Conservation (phyloP, 2,329 filamentous ascomycete genomes). For the Rhynchosporium agropyri region DNA sequence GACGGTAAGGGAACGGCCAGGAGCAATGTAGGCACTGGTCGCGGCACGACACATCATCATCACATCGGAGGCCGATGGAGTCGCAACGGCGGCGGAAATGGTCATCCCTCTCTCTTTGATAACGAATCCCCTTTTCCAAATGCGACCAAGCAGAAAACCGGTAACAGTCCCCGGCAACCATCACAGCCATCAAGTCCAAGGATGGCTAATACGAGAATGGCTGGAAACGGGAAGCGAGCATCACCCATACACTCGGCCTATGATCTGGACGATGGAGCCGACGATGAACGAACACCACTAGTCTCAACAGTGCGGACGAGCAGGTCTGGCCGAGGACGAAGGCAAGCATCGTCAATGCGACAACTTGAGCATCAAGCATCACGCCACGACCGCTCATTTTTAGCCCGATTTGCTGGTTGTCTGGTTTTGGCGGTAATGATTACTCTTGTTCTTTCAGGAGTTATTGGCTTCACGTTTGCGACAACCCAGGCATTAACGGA, state of each 20-base stretch:
- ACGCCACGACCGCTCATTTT: slow-evolving; percentile 62
- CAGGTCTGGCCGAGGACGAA: slow-evolving; percentile 58
- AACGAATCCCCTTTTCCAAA: slow-evolving; percentile 78
- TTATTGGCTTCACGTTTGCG: slow-evolving; percentile 86
- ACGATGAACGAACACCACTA: slow-evolving; percentile 86
- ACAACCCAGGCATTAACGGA: slow-evolving; percentile 84
- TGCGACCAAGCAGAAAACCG: slow-evolving; percentile 63
- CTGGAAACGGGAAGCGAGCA: slow-evolving; percentile 55
- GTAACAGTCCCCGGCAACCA: slow-evolving; percentile 60
- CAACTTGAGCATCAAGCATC: slow-evolving; percentile 75
- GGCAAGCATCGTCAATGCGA: slow-evolving; percentile 58
- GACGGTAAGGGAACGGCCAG: slow-evolving; percentile 66
- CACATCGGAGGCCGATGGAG: slow-evolving; percentile 81
- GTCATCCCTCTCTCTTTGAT: slow-evolving; percentile 72
- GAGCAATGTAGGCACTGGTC: slow-evolving; percentile 62
- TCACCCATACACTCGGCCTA: slow-evolving; percentile 67
- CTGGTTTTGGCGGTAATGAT: slow-evolving; percentile 82
- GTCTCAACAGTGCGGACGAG: slow-evolving; percentile 65
- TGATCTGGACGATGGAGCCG: slow-evolving; percentile 82
- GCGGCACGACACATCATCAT: slow-evolving; percentile 73
- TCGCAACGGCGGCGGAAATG: slow-evolving; percentile 65
- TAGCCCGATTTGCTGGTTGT: slow-evolving; percentile 81
- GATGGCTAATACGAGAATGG: slow-evolving; percentile 51
- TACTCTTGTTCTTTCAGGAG: slow-evolving; percentile 78
- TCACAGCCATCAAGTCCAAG: slow-evolving; percentile 72